Evolutionary conservation across 176 grass and related monocot genomes (phyloP), one percentile per base, ranked within the genome.

Genomic region (Oropetium thomaeum): DNA sequence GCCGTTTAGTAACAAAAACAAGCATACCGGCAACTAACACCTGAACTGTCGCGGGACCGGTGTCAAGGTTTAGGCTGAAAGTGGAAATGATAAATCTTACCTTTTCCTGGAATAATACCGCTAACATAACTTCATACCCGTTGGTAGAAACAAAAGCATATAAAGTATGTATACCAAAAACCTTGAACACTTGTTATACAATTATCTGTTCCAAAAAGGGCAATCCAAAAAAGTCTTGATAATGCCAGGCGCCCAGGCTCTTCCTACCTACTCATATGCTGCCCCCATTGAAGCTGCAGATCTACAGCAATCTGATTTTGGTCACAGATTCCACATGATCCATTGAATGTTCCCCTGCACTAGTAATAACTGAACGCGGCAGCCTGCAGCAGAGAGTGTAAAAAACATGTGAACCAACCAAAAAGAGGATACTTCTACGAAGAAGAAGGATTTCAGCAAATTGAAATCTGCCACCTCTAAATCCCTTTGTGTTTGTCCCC

Each of bases 311-410:
- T 47, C 29, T 43, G 26, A 51, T 40, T 34, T n/a, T n/a, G n/a
- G 40, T 68, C 85, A 79, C 68, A 59, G 74, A 40, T 62, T 83
- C 55, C 74, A 74, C 74, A 59, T 83, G 80, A 79, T 62, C 61
- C 62, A 79, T 79, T 87, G 80, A 83, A 83, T 83, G 57, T 53
- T 29, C 59, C 59, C 38, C 78, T 81, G 73, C 48, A 45, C 7
- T 7, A 44, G 39, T 48, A 41, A 61, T 78, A 61, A 73, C 42
- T 53, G 62, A 62, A 62, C 38, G 64, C 31, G 26, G 73, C 77
- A 39, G 59, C 71, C 32, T 43, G 67, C 77, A 58, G 59, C 71
- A 58, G 49, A 8, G 47, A 30, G 67, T 70, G 32, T 35, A 16
- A 58, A 58, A 49, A 82, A 52, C 74, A 62, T 59, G 79, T 42